phyloP scores from a whole-genome alignment of 352 stramenopile species.

The Phytophthora citricola region DNA sequence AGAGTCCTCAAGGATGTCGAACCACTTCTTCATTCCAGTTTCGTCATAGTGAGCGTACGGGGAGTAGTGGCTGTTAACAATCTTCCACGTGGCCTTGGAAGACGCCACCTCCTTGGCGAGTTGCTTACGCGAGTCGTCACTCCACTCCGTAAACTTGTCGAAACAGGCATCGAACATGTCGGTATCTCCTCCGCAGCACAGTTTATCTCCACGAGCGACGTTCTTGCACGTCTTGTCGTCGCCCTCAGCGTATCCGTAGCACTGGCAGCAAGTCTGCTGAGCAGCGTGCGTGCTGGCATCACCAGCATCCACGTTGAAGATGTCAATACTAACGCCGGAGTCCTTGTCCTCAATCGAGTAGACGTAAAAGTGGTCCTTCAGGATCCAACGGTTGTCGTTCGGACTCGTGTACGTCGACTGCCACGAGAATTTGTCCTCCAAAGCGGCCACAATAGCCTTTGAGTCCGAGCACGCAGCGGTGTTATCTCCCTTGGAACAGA shows the following conservation, averaged over 20 bases:
- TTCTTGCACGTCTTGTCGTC: slow-evolving; percentile 53
- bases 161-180: slow-evolving; percentile 54
- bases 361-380: slow-evolving; percentile 68
- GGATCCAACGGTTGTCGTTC: slow-evolving; percentile 60
- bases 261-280: slow-evolving; percentile 64
- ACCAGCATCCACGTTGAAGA: slow-evolving; percentile 74
- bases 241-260: slow-evolving; percentile 56
- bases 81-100: slow-evolving; percentile 69
- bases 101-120: slow-evolving; percentile 44
- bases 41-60: slow-evolving; percentile 58
- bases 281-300: slow-evolving; percentile 57
- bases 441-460: slow-evolving; percentile 28
- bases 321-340: slow-evolving; percentile 57
- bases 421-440: slow-evolving; percentile 55
- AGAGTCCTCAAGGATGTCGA: slow-evolving; percentile 44
- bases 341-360: slow-evolving; percentile 49
- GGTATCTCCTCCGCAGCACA: slow-evolving; percentile 43
- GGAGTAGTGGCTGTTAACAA: slow-evolving; percentile 70
- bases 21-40: slow-evolving; percentile 47
- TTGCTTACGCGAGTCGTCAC: slow-evolving; percentile 53
- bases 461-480: slow-evolving; percentile 35
- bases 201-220: slow-evolving; percentile 45
- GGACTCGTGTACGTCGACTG: slow-evolving; percentile 56
- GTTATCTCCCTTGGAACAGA: slow-evolving; percentile 50
- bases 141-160: slow-evolving; percentile 52